Conservation (phyloP, 2,329 filamentous ascomycete genomes). For the Cordyceps pruinosa region DNA sequence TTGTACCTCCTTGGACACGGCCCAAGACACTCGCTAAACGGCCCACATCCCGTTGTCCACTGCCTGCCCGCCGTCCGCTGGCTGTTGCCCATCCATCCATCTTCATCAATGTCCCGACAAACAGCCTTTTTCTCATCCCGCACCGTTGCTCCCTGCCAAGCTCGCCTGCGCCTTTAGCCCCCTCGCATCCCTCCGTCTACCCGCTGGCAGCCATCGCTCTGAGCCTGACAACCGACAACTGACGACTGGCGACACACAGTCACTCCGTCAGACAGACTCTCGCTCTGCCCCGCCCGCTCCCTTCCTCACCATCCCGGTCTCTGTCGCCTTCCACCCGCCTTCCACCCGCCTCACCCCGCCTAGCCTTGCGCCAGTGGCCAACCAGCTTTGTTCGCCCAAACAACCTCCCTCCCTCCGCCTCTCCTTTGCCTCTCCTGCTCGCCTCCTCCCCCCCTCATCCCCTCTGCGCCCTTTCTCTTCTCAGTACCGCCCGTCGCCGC, state of each 20-base stretch:
- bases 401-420: not conserved
- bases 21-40: no score
- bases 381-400: conserved; percentile 9
- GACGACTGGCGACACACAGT: no score
- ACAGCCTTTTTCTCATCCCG: no score
- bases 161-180: no score
- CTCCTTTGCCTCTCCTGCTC: not conserved
- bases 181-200: no score
- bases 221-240: not conserved
- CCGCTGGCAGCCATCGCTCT: no score
- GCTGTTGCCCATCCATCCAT: no score
- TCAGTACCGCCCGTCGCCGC: not conserved
- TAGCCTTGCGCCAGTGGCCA: conserved; percentile 9
- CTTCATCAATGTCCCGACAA: no score
- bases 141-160: no score
- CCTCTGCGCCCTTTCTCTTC: not conserved
- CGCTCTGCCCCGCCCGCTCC: conserved; percentile 1
- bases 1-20: no score
- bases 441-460: not conserved
- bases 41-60: no score
- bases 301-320: not conserved
- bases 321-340: not conserved
- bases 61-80: no score
- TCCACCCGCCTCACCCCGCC: not conserved
- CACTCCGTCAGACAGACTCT: not conserved